Percentiles rank a stretch among this genome's conserved stretches.
These are phyloP conservation scores for Leccinum arenicola DNA, from an alignment of 768 basidiomycete species.

Conservation along the genomic window DNA sequence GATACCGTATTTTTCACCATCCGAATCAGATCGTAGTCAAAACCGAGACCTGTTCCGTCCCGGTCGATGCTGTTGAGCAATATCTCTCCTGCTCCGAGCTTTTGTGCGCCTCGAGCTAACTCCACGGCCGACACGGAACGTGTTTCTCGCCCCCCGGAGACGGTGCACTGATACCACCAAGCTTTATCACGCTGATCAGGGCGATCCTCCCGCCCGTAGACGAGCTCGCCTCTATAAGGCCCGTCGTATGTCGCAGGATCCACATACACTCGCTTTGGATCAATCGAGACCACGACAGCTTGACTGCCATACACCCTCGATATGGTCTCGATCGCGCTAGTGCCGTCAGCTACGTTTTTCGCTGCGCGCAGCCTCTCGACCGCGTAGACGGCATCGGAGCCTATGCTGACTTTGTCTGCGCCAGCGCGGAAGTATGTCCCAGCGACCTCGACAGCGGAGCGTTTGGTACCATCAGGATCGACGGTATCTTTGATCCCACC, in stretches of 20 bases:
- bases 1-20: constrained; percentile 73
- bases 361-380: constrained; percentile 74
- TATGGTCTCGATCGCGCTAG: constrained; percentile 91
- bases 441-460: constrained; percentile 89
- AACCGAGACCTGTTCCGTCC: constrained; percentile 90
- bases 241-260: constrained; percentile 62
- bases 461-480: constrained; percentile 91
- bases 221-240: constrained; percentile 61
- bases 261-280: constrained; percentile 86
- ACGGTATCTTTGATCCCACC: constrained; percentile 96
- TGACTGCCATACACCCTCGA: constrained; percentile 89
- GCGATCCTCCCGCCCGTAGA: constrained; percentile 42
- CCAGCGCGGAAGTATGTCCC: constrained; percentile 95
- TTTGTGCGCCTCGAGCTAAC: constrained; percentile 88
- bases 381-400: constrained; percentile 91
- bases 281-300: constrained; percentile 96
- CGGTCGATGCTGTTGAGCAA: constrained; percentile 95
- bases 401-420: constrained; percentile 98
- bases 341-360: constrained; percentile 55
- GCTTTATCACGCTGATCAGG: constrained; percentile 63
- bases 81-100: constrained; percentile 92
- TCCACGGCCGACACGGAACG: constrained; percentile 86
- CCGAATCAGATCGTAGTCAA: constrained; percentile 79
- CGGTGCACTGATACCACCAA: constrained; percentile 99
- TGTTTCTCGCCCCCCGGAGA: constrained; percentile 85